Evolutionary conservation across 345 rosid genomes (phyloP).

Genomic region (Eucalyptus lansdowneana): DNA sequence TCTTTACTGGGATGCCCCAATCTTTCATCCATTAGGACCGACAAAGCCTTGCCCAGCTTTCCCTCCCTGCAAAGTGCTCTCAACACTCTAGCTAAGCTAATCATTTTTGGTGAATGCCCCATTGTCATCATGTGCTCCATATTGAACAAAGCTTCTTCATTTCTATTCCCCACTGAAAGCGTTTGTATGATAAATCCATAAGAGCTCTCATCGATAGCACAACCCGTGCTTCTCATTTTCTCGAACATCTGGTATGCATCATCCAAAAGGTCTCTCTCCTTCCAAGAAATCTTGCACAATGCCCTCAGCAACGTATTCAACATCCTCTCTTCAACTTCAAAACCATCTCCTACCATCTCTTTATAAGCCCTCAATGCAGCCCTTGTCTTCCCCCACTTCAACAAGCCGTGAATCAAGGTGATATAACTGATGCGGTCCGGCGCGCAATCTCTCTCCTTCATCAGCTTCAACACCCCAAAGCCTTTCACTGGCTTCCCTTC

Average conservation of each 20-base stretch:
- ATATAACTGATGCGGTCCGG: constrained; percentile 41
- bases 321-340: constrained; percentile 24
- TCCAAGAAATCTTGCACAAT: constrained; percentile 20
- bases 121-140: constrained; percentile 10
- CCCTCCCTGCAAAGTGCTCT: constrained; percentile 25
- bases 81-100: constrained; percentile 20
- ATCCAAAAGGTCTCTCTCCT: constrained; percentile 12
- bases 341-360: constrained; percentile 32
- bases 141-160: constrained; percentile 19
- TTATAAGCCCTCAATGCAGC: constrained; percentile 19
- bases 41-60: constrained; percentile 24
- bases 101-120: constrained; percentile 23
- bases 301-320: constrained; percentile 27
- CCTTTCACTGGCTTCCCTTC: constrained; percentile 49
- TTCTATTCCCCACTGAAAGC: constrained; percentile 14
- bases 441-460: constrained; percentile 32
- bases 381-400: constrained; percentile 34
- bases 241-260: constrained; percentile 33
- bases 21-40: constrained; percentile 17
- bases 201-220: neutral
- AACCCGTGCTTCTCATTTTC: constrained; percentile 14
- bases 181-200: constrained; percentile 16
- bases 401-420: constrained; percentile 36
- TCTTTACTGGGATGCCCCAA: constrained; percentile 13
- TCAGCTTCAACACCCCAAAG: constrained; percentile 26